A percentile compares a stretch with the other conserved stretches of the same genome.
These are phyloP conservation scores for Podospora appendiculata DNA, from an alignment of 495 filamentous ascomycete genomes.

Conservation along the genomic window DNA sequence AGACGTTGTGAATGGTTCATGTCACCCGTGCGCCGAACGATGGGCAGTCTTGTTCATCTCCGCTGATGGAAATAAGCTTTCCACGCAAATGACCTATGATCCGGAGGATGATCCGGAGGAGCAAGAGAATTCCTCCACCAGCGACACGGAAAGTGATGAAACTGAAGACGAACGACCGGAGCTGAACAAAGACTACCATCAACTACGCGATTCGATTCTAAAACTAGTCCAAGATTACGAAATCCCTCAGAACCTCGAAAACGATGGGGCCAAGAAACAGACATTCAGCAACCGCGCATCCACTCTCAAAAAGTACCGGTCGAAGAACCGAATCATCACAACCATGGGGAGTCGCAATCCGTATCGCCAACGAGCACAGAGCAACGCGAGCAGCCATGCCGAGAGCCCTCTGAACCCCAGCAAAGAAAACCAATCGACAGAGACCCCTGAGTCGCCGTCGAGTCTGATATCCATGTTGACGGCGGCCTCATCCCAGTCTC, in stretches of 20 bases:
- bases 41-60: constrained; percentile 75
- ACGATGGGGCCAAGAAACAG: constrained; percentile 43
- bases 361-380: constrained; percentile 38
- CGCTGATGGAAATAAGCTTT: constrained; percentile 57
- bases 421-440: constrained; percentile 25
- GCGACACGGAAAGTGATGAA: constrained; percentile 59
- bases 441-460: constrained; percentile 28
- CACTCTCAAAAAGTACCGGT: constrained; percentile 40
- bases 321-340: constrained; percentile 42
- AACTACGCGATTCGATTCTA: constrained; percentile 71
- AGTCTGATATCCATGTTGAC: constrained; percentile 61
- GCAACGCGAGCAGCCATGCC: constrained; percentile 23
- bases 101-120: constrained; percentile 57
- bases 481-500: constrained; percentile 57
- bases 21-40: constrained; percentile 64
- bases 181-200: constrained; percentile 73
- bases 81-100: constrained; percentile 65
- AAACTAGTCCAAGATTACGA: constrained; percentile 78
- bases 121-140: constrained; percentile 54
- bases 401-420: constrained; percentile 19
- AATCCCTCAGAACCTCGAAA: constrained; percentile 53
- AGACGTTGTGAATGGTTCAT: constrained; percentile 52
- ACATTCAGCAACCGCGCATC: constrained; percentile 58
- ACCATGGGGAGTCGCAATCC: constrained; percentile 49
- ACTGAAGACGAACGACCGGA: constrained; percentile 55